Conservation (phyloP, 1,139 yeast species). For the Spathaspora sp. region DNA sequence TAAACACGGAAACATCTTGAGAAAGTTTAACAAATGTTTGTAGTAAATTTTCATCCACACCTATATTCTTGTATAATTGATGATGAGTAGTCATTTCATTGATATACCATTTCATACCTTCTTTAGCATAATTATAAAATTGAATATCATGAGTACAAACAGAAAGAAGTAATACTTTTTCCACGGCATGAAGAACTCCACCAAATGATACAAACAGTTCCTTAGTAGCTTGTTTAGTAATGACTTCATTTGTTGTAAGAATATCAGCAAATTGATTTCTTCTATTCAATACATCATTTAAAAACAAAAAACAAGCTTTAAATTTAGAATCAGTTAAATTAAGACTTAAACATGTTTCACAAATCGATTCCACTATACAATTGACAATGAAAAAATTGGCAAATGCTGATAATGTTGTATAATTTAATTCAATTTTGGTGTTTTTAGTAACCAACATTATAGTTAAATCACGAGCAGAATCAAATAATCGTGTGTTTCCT, state of each 20-base stretch:
- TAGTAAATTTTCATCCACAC: slow-evolving; percentile 23
- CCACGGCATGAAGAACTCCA: slow-evolving; percentile 30
- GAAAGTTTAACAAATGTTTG: slow-evolving; percentile 52
- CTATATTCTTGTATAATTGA: slow-evolving; percentile 9
- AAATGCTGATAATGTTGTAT: slow-evolving; percentile 25
- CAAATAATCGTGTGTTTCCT: slow-evolving; percentile 27
- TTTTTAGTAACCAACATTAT: slow-evolving; percentile 29
- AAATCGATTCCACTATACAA: slow-evolving; percentile 32
- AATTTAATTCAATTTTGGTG: slow-evolving; percentile 18
- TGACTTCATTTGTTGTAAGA: slow-evolving; percentile 23
- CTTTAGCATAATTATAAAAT: slow-evolving; percentile 51
- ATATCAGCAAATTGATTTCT: slow-evolving; percentile 22
- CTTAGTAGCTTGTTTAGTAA: slow-evolving; percentile 15
- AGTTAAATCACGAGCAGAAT: slow-evolving; percentile 37
- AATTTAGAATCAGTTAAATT: slow-evolving; percentile 38
- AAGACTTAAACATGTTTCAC: slow-evolving; percentile 38
- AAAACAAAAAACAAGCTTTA: slow-evolving; percentile 37
- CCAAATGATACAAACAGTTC: slow-evolving; percentile 16
- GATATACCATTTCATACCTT: slow-evolving; percentile 47
- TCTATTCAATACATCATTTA: slow-evolving; percentile 30
- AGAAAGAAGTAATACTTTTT: slow-evolving; percentile 48
- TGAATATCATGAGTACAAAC: slow-evolving; percentile 60
- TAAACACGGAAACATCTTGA: slow-evolving; percentile 60
- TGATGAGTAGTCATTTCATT: slow-evolving; percentile 27
- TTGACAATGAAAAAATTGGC: slow-evolving; percentile 33